Percentiles rank a stretch among this genome's conserved stretches.
phyloP scores from a whole-genome alignment of 129 eudicot species.

The Helianthus tuberosus region DNA sequence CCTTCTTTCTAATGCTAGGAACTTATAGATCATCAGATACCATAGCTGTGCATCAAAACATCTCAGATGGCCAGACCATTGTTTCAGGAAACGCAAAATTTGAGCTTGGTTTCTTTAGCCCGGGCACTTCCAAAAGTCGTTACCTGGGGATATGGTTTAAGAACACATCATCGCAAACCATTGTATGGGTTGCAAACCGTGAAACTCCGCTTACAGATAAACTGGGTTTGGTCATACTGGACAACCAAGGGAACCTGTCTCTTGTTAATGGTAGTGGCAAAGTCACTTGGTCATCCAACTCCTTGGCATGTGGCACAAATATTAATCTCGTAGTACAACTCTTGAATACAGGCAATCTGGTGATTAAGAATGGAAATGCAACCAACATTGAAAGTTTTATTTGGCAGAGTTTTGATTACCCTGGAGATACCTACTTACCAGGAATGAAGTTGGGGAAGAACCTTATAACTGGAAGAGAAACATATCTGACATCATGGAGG shows the following conservation, averaged over 20 bases:
- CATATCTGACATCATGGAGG: constrained; percentile 23
- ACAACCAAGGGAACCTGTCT: constrained; percentile 24
- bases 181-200: constrained; percentile 36
- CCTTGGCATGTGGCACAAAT: constrained; percentile 9
- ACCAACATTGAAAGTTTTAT: neutral
- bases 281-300: constrained; percentile 37
- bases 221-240: constrained; percentile 16
- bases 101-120: constrained; percentile 46
- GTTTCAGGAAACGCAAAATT: constrained; percentile 23
- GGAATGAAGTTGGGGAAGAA: constrained; percentile 22
- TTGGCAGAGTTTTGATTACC: constrained; percentile 31
- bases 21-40: neutral
- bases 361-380: constrained; percentile 6
- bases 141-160: constrained; percentile 34
- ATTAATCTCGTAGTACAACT: constrained; percentile 22
- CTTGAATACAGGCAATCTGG: constrained; percentile 37
- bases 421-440: constrained; percentile 24
- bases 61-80: neutral
- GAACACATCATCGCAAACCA: constrained; percentile 8
- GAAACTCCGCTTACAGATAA: constrained; percentile 16
- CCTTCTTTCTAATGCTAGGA: neutral
- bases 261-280: constrained; percentile 8
- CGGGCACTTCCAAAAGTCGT: constrained; percentile 27
- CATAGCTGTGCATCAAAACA: neutral
- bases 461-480: constrained; percentile 25